Evolutionary conservation across 805 yeast genomes (phyloP), one percentile per base, ranked within the genome.

Genomic region (Pichia gijzeniarum): DNA sequence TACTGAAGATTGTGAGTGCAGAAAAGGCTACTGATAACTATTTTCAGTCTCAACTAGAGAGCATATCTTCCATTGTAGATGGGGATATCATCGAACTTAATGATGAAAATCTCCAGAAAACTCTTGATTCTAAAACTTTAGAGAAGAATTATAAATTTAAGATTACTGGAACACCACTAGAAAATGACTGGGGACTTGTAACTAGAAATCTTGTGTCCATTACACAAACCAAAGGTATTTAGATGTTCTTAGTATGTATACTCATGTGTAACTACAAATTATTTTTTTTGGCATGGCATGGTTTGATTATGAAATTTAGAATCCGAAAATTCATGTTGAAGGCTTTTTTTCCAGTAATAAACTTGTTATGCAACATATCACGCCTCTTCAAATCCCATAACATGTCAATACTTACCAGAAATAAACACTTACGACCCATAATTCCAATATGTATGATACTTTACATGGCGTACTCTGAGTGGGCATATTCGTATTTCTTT

Each of bases 1-100:
- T 73, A 10, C 57, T 84, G n/a, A 77, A 76, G 49, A 68, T 82
- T 2, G 36, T 67, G 21, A 61, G 62, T 12, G 41, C 53, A 27
- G 44, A 46, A 4, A 53, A 52, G 2, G 31, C 35, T 8, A 1
- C 14, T 27, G 2, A 59, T 51, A n/a, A 50, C 49, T 27, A 21
- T 20, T 27, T 37, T 19, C 1, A 57, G 16, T n/a, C 35, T 14
- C 48, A 53, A 2, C 44, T 50, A 2, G 45, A 52, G 5, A 51
- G 54, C 28, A 43, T 64, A 4, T 37, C 50, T 14, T 13, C 38
- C 5, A 48, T 61, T 0, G 52, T 73, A 1, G 43, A 60, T 2
- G 77, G 78, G 2, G 59, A 55, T 1, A 55, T 65, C 18, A 58
- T 63, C 1, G 59, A 59, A 1, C 53, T 71, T 0, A 56, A 55